These are phyloP conservation scores for Cubamyces lactineus DNA, from an alignment of 768 basidiomycete genomes.

Conservation along the genomic window DNA sequence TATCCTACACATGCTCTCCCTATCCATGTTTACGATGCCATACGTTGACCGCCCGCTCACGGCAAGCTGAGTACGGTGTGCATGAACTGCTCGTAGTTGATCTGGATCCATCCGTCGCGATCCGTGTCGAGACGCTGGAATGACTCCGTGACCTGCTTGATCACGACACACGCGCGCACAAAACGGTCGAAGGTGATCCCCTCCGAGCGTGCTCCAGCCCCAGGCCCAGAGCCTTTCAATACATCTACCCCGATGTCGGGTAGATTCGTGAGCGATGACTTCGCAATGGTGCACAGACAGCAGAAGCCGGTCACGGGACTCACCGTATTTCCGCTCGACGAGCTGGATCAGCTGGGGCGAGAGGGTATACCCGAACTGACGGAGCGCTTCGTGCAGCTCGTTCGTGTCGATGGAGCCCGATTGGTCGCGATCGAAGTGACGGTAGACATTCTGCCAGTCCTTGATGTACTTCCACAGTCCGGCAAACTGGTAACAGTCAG, in stretches of 20 bases:
- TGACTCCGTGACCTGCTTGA: slow-evolving; percentile 75
- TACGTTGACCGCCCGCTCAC: slow-evolving; percentile 41
- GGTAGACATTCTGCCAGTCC: slow-evolving; percentile 88
- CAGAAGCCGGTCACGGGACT: slow-evolving; percentile 23
- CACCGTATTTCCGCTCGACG: slow-evolving; percentile 82
- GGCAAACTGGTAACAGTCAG: slow-evolving; percentile 48
- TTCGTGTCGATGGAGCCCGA: slow-evolving; percentile 75
- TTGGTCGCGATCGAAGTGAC: slow-evolving; percentile 81
- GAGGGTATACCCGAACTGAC: slow-evolving; percentile 79
- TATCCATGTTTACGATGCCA: no score
- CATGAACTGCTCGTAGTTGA: slow-evolving; percentile 77
- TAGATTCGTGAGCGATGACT: slow-evolving; percentile 30
- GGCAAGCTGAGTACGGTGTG: slow-evolving; percentile 64
- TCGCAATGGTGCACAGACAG: background rate
- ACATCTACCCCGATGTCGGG: slow-evolving; percentile 52
- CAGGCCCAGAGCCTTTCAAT: slow-evolving; percentile 50
- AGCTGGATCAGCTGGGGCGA: slow-evolving; percentile 65
- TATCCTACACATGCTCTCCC: no score
- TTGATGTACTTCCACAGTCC: slow-evolving; percentile 86
- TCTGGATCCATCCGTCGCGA: slow-evolving; percentile 67
- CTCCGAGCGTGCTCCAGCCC: slow-evolving; percentile 35
- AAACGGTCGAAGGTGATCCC: slow-evolving; percentile 88
- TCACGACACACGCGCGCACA: slow-evolving; percentile 81
- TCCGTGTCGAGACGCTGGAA: slow-evolving; percentile 71
- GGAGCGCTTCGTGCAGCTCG: slow-evolving; percentile 71